Evolutionary conservation across 805 yeast species (phyloP), one percentile per base, ranked within the genome.

Genomic region (Ogataea siamensis): DNA sequence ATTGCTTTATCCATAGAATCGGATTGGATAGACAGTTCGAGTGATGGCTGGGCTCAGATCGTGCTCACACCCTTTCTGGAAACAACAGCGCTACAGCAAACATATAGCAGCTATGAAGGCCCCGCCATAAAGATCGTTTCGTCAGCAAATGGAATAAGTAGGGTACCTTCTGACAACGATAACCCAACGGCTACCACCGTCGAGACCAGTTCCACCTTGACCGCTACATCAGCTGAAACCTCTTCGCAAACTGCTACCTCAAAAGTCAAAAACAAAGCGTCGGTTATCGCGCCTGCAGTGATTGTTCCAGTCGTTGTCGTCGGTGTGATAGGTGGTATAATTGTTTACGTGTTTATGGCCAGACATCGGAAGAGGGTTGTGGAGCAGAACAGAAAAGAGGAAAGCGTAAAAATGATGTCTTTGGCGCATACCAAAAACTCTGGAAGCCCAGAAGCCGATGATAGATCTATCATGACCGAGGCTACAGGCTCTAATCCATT

Each of bases 251-350:
- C 33, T 10, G 17, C 33, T 30, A 14, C 33, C 24, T 30, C 33
- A 8, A 12, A 12, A 5, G 7, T 20, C 9, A 30, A 20, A 18
- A 30, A 16, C 16, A 30, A 30, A 12, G 33, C 33, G 9, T 19
- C 23, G 10, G 33, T 30, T 12, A 30, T 30, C 19, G 33, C 33
- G 3, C 33, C 33, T 17, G 33, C 33, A 16, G 33, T 30, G 14
- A 24, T 30, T 16, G 33, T 30, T 18, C 33, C 33, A 7, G 33
- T 30, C 16, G 33, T 30, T n/a, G 33, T 30, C 8, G 33, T 30
- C 12, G 33, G 33, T 17, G 24, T 30, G 9, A 11, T 30, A 18
- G 33, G 22, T 17, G 33, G 33, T 10, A 5, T 20, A 7, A 14
- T 7, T 30, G 33, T 18, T 12, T 18, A 19, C 25, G 11, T 30